Base-by-base conservation (phyloP, 306 rosid genomes). In the Corylus heterophylla region DNA sequence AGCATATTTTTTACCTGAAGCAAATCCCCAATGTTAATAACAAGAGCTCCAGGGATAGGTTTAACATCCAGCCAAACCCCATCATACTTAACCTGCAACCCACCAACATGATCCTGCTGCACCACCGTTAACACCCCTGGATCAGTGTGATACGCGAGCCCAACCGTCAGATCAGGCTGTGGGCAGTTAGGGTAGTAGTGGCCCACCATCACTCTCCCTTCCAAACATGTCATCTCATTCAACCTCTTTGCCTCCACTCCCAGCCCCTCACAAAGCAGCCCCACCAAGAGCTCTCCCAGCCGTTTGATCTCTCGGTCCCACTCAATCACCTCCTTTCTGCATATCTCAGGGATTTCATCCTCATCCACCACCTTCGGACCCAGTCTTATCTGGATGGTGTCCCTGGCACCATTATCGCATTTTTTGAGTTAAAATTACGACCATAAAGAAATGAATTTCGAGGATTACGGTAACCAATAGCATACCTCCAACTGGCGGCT, bases 61-160 rank as follows among this genome's bases (percentile, higher is more conserved):
- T 85, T 87, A 22, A 94, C 97, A 68, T 92, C 92, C 54, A 89
- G 52, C 98, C 98, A 94, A 8, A 71, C 89, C 0, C 79, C 86
- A 29, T 73, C 51, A 66, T 76, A 74, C 81, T 84, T 81, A 54
- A 92, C 87, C 90, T 94, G 96, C 88, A 94, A 86, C 17, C 98
- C 98, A 2, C 97, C 97, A 3, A 90, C 82, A 16, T 87, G 96
- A 67, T 92, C 97, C 85, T 94, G 97, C 71, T 90, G 77, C 70
- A 94, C 5, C 54, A 92, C 74, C 42, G 96, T 86, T 31, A 94
- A 61, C 0, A 66, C 86, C 44, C 96, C 96, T 2, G 98, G 97
- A 76, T 94, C 98, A 2, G 96, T 83, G 71, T 94, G 98, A 8
- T 96, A 87, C 0, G 79, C 82, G 12, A 90, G 89, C 29, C 98